Evolutionary conservation across 495 filamentous ascomycete species (phyloP), one percentile per base, ranked within the genome.

Genomic region (Penicillium goetzii): DNA sequence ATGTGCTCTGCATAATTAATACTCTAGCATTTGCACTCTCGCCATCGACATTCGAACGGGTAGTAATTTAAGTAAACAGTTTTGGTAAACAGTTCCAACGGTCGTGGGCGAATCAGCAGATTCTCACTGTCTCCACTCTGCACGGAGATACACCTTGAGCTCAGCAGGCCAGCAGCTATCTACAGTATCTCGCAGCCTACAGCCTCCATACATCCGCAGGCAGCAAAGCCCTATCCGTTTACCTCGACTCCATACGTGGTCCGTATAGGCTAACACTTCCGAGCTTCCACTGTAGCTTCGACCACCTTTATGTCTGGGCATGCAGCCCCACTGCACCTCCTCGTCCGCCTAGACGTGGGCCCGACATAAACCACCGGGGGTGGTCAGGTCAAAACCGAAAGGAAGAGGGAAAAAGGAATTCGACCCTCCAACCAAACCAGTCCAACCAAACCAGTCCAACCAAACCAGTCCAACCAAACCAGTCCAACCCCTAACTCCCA

Each of bases 401-500:
- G 19, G 21, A 47, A 23, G 41, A 14, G 21, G 11, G 12, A 4
- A 47, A 47, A 21, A 17, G 9, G 10, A 43, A 3, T 19, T 19
- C 8, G 5, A n/a, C 19, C 41, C 17, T n/a, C 5, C 41, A 19
- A 36, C 34, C 34, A 36, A 32, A 32, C 30, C 30, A 32, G 30
- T 7, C 6, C 9, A 7, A 32, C 38, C 5, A 41, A 41, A 41
- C 38, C n/a, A n/a, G n/a, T 43, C n/a, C 40, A n/a, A 43, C 15
- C 38, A 21, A 43, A 43, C 40, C 40, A 43, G n/a, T 26, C 12
- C 25, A 26, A 43, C 15, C 41, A 25, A 47, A 47, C 43, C 43
- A 47, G 21, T 30, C 15, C 28, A 30, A 32, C 30, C 50, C 30
- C 50, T 28, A 53, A 52, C 50, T n/a, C 50, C 50, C 50, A 47